Conservation (phyloP, 1,284 basidiomycete species). For the Volvariella surrecta region DNA sequence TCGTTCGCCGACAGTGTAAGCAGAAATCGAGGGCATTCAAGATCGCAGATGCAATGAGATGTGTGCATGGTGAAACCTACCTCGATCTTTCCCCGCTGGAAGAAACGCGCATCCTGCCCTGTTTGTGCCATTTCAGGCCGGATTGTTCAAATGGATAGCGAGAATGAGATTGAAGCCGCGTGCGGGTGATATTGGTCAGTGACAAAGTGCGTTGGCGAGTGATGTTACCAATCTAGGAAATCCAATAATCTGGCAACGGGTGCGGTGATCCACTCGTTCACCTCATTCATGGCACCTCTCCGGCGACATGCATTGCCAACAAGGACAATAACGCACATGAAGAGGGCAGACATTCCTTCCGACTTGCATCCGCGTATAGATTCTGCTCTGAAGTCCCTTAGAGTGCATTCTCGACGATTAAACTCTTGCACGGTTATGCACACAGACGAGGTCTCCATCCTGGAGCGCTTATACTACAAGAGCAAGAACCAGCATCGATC, state of each 20-base stretch:
- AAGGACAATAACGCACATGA: too few species aligned
- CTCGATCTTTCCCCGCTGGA: constrained; percentile 87
- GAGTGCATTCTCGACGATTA: constrained; percentile 41
- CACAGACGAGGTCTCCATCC: constrained; percentile 46
- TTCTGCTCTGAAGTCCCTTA: constrained; percentile 50
- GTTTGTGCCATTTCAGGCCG: constrained; percentile 41
- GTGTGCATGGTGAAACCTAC: constrained; percentile 30
- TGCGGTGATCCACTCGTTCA: constrained; percentile 10
- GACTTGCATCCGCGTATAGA: constrained; percentile 39
- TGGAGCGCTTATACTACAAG: constrained; percentile 70
- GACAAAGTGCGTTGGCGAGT: too few species aligned
- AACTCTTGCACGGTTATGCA: constrained; percentile 33
- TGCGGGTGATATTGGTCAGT: not conserved
- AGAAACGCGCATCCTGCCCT: constrained; percentile 85
- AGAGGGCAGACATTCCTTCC: constrained; percentile 26
- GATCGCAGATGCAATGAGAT: not conserved
- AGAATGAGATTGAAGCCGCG: constrained; percentile 2
- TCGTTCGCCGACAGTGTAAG: constrained; percentile 9
- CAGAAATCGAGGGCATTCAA: constrained; percentile 8
- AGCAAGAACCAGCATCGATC: constrained; percentile 71
- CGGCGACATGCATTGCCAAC: too few species aligned
- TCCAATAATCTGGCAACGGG: constrained; percentile 17
- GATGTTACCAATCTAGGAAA: not conserved
- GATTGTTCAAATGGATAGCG: not conserved
- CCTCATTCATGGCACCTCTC: too few species aligned